phyloP scores from a whole-genome alignment of 352 stramenopile genomes.

The Pythium brachiatum region DNA sequence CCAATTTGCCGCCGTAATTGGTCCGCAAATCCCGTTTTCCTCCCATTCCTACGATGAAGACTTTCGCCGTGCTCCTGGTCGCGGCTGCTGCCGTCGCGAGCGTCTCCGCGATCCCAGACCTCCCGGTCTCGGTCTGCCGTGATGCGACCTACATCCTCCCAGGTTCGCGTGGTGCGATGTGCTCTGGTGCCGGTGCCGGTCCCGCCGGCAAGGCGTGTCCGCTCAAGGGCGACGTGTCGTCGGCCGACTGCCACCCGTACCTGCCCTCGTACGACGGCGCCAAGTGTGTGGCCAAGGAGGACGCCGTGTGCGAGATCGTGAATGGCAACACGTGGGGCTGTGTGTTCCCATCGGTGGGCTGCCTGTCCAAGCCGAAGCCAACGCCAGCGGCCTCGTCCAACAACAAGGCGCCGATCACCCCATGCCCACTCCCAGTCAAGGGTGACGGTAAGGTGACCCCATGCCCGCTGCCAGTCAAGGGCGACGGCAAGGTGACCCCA shows the following conservation, averaged over 20 bases:
- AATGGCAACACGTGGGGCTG: slow-evolving; percentile 28
- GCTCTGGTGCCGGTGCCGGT: slow-evolving; percentile 17
- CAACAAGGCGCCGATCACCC: neutral
- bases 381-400: slow-evolving; percentile 9
- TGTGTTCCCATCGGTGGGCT: slow-evolving; percentile 27
- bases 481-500: neutral
- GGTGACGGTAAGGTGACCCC: neutral
- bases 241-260: slow-evolving; percentile 25
- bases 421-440: slow-evolving; percentile 2
- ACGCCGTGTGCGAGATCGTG: slow-evolving; percentile 26
- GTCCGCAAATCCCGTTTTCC: slow-evolving; percentile 17
- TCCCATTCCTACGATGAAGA: slow-evolving; percentile 15
- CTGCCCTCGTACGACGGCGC: slow-evolving; percentile 27
- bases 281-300: slow-evolving; percentile 29
- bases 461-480: neutral
- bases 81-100: slow-evolving; percentile 20
- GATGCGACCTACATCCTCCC: slow-evolving; percentile 33
- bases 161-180: slow-evolving; percentile 22
- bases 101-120: slow-evolving; percentile 15
- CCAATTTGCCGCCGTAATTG: slow-evolving; percentile 24
- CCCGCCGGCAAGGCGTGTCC: slow-evolving; percentile 27
- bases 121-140: slow-evolving; percentile 27
- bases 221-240: slow-evolving; percentile 21
- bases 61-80: slow-evolving; percentile 13
- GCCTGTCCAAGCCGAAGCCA: slow-evolving; percentile 16